Conservation (phyloP, 345 rosid genomes). For the Lepidium sativum region DNA sequence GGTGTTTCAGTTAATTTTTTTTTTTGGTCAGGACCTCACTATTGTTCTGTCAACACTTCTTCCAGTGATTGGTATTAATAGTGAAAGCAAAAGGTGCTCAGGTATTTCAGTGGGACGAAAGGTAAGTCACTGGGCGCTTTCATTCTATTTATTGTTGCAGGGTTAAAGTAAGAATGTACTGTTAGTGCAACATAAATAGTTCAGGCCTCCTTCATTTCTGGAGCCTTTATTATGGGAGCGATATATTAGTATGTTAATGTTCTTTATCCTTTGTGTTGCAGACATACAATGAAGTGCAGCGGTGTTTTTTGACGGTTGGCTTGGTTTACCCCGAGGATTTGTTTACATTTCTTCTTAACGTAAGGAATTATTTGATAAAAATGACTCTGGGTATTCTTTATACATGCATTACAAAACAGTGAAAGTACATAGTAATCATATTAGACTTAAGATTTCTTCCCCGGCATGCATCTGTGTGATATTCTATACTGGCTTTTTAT, state of each 20-base stretch:
- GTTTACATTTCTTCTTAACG: slow-evolving; percentile 80
- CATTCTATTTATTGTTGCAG: neutral
- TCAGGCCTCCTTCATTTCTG: neutral
- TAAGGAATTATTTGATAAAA: slow-evolving; percentile 31
- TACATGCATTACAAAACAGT: neutral
- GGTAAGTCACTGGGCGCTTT: slow-evolving; percentile 33
- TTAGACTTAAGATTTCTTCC: slow-evolving; percentile 2
- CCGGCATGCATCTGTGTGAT: slow-evolving; percentile 1
- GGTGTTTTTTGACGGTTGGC: slow-evolving; percentile 84
- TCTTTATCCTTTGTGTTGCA: slow-evolving; percentile 31
- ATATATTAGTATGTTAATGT: neutral
- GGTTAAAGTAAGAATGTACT: neutral
- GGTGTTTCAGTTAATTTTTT: slow-evolving; percentile 14
- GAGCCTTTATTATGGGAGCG: neutral
- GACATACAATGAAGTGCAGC: slow-evolving; percentile 95
- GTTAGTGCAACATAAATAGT: neutral
- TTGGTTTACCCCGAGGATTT: slow-evolving; percentile 82
- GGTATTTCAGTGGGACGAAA: slow-evolving; percentile 71
- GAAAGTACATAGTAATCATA: slow-evolving; percentile 10
- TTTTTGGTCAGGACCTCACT: slow-evolving; percentile 59
- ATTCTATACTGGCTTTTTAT: neutral
- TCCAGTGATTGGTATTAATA: slow-evolving; percentile 58
- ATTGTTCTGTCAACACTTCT: slow-evolving; percentile 84
- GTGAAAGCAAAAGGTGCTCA: slow-evolving; percentile 53
- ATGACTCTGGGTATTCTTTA: slow-evolving; percentile 1